Conservation (phyloP, 1,284 basidiomycete genomes). For the Tilletiopsis washingtonensis region DNA sequence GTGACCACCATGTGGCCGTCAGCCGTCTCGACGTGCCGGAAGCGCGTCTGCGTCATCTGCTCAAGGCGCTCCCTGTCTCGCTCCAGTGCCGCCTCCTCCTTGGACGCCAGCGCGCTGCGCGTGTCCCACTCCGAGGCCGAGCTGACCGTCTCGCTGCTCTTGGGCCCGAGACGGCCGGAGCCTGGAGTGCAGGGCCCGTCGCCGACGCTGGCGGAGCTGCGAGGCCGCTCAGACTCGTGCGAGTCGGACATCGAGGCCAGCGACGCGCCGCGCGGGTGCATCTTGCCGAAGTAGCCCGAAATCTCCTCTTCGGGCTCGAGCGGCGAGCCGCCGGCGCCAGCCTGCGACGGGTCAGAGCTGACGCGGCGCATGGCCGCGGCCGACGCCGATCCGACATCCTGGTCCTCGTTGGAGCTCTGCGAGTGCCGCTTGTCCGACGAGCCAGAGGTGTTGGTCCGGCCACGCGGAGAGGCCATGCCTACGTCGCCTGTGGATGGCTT, state of each 20-base stretch:
- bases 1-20: conserved; percentile 65
- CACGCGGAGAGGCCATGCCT: no score
- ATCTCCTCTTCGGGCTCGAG: no score
- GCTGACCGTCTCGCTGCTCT: not conserved
- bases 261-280: no score
- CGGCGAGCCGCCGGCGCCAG: conserved; percentile 5
- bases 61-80: conserved; percentile 10
- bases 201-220: not conserved
- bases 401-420: no score
- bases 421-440: not conserved
- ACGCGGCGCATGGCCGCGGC: not conserved
- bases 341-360: conserved; percentile 4
- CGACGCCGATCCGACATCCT: not conserved
- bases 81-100: not conserved
- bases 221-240: no score
- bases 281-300: no score
- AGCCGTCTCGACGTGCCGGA: conserved; percentile 62
- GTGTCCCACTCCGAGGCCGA: not conserved
- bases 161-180: not conserved
- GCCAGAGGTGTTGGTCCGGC: not conserved
- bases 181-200: not conserved
- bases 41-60: conserved; percentile 49
- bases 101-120: not conserved
- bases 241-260: no score
- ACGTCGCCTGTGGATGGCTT: conserved; percentile 18